Evolutionary conservation across 2,329 filamentous ascomycete species (phyloP), one percentile per base, ranked within the genome.

Genomic region (Rachicladosporium sp.): DNA sequence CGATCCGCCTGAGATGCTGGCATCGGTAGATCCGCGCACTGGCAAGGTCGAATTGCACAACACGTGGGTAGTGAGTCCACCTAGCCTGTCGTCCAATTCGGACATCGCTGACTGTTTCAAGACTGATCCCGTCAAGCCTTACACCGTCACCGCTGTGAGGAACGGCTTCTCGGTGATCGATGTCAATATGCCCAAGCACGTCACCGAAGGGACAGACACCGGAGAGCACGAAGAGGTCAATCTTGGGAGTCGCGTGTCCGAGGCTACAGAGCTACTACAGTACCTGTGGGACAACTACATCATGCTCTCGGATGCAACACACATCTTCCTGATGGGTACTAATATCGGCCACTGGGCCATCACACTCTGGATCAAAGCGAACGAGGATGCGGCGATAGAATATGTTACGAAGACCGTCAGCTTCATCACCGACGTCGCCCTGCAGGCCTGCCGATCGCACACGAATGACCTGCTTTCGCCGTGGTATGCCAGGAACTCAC

Each of bases 221-320:
- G 53, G 56, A 10, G 52, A 53, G 10, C 61, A 63, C 40, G 43
- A 63, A 48, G 49, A 62, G 56, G 40, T 74, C 75, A 58, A 78
- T 75, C 11, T 54, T 10, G 57, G 59, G 21, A 44, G 48, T 37
- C 58, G 65, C 29, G 56, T 54, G 6, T 58, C 58, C 15, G 68
- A 69, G 39, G 72, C 70, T 0, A 77, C 82, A 45, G 79, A 89
- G 44, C 66, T 95, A 8, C 76, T 89, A 4, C 78, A 74, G 44
- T 96, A 94, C 54, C 67, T 98, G 9, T 98, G 91, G 91, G 88
- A 95, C 51, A 98, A 98, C 56, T 95, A 95, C 55, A 77, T 98
- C 12, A 84, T 94, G 67, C 78, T 79, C 37, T 73, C 67, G 40
- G 68, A 80, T 2, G 69, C 74, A 0, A 77, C 80, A 4, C 76